Conservation (phyloP, 352 stramenopile species). For the Plasmopara muralis region DNA sequence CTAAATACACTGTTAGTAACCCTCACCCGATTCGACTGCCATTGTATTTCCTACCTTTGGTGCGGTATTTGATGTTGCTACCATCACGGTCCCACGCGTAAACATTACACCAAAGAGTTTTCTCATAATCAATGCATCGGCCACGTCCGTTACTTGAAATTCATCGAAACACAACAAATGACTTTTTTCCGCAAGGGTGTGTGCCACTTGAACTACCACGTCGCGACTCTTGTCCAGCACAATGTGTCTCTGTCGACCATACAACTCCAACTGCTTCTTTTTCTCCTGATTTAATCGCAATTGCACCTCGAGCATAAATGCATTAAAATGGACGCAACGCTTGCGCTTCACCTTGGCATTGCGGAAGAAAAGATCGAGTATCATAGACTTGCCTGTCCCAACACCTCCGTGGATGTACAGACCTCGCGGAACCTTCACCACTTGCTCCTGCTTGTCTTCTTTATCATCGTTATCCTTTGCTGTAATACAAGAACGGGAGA, state of each 20-base stretch:
- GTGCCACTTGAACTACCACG: conserved; percentile 72
- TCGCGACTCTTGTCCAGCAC: conserved; percentile 58
- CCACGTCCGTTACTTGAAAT: conserved; percentile 97
- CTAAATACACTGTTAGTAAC: conserved; percentile 8
- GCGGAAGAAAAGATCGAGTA: conserved; percentile 94
- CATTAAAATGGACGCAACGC: conserved; percentile 94
- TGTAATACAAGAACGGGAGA: conserved; percentile 11
- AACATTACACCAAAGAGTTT: conserved; percentile 93
- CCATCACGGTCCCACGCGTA: conserved; percentile 84
- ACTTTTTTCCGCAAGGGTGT: conserved; percentile 80
- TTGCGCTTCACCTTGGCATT: conserved; percentile 57
- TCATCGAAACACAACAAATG: conserved; percentile 97
- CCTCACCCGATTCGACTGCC: not conserved
- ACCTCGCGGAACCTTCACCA: conserved; percentile 66
- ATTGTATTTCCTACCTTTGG: conserved; percentile 28
- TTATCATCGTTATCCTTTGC: not conserved
- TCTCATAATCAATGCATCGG: conserved; percentile 94
- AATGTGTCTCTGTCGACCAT: conserved; percentile 84
- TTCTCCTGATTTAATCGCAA: conserved; percentile 87
- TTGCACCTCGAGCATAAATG: conserved; percentile 96
- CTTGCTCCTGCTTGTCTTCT: not conserved
- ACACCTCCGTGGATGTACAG: conserved; percentile 94
- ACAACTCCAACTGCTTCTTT: conserved; percentile 66
- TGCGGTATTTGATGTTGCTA: conserved; percentile 93
- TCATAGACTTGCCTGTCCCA: conserved; percentile 94